Conservation (phyloP, 1,139 yeast species). For the Cylindricascospora bacillispora region DNA sequence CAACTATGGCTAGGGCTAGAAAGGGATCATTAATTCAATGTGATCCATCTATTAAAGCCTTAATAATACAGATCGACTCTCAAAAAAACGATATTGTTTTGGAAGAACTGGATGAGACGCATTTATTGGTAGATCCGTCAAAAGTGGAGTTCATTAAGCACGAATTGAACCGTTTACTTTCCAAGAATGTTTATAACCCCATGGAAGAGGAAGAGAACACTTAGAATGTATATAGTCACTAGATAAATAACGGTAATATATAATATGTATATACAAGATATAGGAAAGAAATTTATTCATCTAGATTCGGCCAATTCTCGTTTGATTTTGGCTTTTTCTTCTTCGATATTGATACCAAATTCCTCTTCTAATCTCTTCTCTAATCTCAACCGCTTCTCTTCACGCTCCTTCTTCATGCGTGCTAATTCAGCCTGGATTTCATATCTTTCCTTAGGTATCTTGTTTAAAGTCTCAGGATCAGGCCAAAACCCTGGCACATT, state of each 20-base stretch:
- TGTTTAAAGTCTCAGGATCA: conserved; percentile 81
- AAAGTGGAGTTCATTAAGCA: conserved; percentile 64
- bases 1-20: conserved; percentile 25
- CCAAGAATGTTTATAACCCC: conserved; percentile 78
- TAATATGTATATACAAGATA: no score
- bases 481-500: conserved; percentile 98
- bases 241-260: no score
- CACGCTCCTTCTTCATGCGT: conserved; percentile 61
- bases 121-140: conserved; percentile 63
- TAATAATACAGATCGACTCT: conserved; percentile 69
- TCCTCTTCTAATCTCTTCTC: conserved; percentile 61
- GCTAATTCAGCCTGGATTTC: conserved; percentile 88
- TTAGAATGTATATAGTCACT: no score
- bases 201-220: conserved; percentile 50
- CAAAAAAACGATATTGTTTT: conserved; percentile 53
- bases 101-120: conserved; percentile 84
- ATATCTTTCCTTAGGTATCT: conserved; percentile 84
- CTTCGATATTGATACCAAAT: conserved; percentile 45
- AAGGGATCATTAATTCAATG: conserved; percentile 34
- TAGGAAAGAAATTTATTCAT: no score
- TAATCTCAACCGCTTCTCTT: conserved; percentile 58
- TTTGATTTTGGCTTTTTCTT: conserved; percentile 27
- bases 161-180: conserved; percentile 61
- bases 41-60: conserved; percentile 86
- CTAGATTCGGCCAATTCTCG: no score